Percentiles rank a stretch among this genome's conserved stretches.
phyloP scores from a whole-genome alignment of 306 rosid genomes.

The Prunus davidiana region DNA sequence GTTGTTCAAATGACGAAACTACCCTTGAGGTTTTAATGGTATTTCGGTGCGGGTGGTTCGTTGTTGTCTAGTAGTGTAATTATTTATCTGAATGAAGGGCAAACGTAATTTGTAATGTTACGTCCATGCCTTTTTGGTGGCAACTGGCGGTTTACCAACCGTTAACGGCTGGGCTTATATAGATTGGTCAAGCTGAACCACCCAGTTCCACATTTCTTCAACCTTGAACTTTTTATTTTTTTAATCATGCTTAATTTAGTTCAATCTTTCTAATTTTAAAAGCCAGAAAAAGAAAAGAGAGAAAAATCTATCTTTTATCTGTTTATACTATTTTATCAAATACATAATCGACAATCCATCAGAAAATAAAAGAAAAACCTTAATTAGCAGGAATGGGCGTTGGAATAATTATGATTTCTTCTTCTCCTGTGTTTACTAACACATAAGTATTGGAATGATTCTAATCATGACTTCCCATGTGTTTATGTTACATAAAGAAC shows the following conservation, averaged over 20 bases:
- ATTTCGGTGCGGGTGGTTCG: background rate
- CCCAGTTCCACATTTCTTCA: background rate
- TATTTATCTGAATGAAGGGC: background rate
- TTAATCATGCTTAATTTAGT: background rate
- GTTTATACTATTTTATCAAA: too few relatives aligned
- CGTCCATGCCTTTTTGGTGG: conserved; percentile 8
- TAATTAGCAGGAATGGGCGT: too few relatives aligned
- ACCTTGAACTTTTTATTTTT: background rate
- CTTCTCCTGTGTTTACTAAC: too few relatives aligned
- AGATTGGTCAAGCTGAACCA: background rate
- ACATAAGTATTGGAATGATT: too few relatives aligned
- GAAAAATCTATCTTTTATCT: too few relatives aligned
- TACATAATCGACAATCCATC: too few relatives aligned
- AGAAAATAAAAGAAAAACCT: too few relatives aligned
- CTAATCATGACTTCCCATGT: too few relatives aligned
- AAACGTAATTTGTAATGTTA: background rate
- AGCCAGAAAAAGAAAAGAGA: too few relatives aligned
- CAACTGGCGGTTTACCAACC: conserved; percentile 9
- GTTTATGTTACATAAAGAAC: too few relatives aligned
- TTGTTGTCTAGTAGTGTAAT: background rate
- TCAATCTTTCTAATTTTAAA: too few relatives aligned
- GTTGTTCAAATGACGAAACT: background rate
- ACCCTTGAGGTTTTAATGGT: background rate
- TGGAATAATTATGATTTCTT: too few relatives aligned
- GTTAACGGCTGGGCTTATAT: background rate